Base-by-base conservation (phyloP, 2,329 filamentous ascomycete genomes). In the Hypocreales sp. region DNA sequence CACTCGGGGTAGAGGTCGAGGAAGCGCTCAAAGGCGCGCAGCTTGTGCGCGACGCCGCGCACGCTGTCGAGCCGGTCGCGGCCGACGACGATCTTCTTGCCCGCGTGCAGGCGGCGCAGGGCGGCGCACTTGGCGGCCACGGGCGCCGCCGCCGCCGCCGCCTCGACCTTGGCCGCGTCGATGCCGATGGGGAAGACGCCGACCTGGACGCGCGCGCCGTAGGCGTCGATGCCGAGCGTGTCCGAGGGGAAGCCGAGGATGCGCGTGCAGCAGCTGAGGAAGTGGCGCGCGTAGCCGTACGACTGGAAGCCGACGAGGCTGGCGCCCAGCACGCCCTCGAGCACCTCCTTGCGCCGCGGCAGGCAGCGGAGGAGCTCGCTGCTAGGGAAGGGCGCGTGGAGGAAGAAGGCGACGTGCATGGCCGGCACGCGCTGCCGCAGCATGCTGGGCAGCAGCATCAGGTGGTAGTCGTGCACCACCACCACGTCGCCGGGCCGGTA, bases 241-340 rank as follows among this genome's bases (percentile, higher is more conserved):
- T 86, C 84, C 0, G 83, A 92, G 24, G 83, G 79, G 44, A 92
- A 92, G n/a, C 81, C 80, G 7, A 94, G 64, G 26, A 94, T 79
- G 15, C 86, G 73, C 2, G 83, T 92, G 54, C 86, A 94, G 56
- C 86, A 94, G 38, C 83, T 93, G 20, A 83, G 73, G 50, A 95
- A 95, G 51, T 95, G 87, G 15, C 86, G 74, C 10, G 86, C 87
- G 52, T 93, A 95, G 50, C 84, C 90, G 58, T 84, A 90, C 7
- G 84, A 90, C 53, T 95, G 87, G 58, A 95, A 94, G 1, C 84
- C 86, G 35, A 95, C 72, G 60, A 95, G 75, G 51, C 94, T 94
- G 30, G 87, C 72, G 12, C 87, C 86, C 22, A 95, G 63, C 25
- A 93, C 74, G 26, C 90, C 90, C 40, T 90, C 83, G 10, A 95